These are phyloP conservation scores for Pluteus cervinus DNA, from an alignment of 768 basidiomycete species.

Conservation along the genomic window DNA sequence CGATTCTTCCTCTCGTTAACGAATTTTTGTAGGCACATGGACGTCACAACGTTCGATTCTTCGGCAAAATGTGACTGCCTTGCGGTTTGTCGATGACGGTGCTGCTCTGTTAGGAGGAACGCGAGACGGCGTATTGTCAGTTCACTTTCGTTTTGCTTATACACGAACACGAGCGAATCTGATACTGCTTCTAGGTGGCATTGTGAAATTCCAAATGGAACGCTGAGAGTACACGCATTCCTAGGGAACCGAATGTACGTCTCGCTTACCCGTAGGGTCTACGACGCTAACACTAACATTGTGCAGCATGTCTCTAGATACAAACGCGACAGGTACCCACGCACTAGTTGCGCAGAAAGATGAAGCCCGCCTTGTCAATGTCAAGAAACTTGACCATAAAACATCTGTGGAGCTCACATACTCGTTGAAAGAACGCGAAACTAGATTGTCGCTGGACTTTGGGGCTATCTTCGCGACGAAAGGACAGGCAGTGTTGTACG, in stretches of 20 bases:
- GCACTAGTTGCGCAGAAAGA: slow-evolving; percentile 52
- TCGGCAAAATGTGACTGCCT: slow-evolving; percentile 57
- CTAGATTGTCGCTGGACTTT: slow-evolving; percentile 25
- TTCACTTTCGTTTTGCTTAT: slow-evolving; percentile 1
- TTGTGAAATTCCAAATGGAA: slow-evolving; percentile 63
- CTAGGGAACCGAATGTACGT: slow-evolving; percentile 55
- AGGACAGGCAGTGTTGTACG: slow-evolving; percentile 53
- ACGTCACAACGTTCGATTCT: slow-evolving; percentile 56
- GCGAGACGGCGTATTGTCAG: slow-evolving; percentile 63
- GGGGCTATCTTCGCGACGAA: slow-evolving; percentile 49
- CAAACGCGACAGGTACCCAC: slow-evolving; percentile 41
- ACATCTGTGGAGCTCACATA: slow-evolving; percentile 51
- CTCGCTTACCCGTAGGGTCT: neutral
- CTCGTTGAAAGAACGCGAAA: slow-evolving; percentile 33
- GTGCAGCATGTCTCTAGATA: slow-evolving; percentile 46
- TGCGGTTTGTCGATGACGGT: slow-evolving; percentile 60
- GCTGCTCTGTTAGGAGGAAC: slow-evolving; percentile 63
- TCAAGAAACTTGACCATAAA: slow-evolving; percentile 42
- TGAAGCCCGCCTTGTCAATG: slow-evolving; percentile 42
- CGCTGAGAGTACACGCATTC: slow-evolving; percentile 53
- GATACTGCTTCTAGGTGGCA: slow-evolving; percentile 54
- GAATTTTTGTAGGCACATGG: slow-evolving; percentile 45
- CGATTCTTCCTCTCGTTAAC: slow-evolving; percentile 4
- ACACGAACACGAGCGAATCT: slow-evolving; percentile 2
- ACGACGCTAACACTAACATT: too few relatives aligned